Conservation (phyloP, 805 yeast genomes). For the Starmera quercuum region DNA sequence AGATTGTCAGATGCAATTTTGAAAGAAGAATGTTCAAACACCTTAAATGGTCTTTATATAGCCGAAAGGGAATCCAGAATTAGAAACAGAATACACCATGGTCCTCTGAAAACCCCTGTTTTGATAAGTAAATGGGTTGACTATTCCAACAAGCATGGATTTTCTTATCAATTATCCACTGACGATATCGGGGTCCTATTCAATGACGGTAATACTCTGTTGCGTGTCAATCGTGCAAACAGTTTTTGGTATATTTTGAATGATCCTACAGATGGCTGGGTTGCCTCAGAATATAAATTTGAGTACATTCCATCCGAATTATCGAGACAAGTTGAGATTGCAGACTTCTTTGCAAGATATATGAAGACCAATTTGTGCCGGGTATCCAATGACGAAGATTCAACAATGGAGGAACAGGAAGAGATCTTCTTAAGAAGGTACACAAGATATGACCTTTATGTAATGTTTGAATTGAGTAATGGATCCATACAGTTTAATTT, state of each 20-base stretch:
- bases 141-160: conserved; percentile 91
- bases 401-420: conserved; percentile 37
- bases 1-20: conserved; percentile 23
- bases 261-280: conserved; percentile 45
- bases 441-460: conserved; percentile 69
- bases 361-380: conserved; percentile 87
- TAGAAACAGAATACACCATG: conserved; percentile 1
- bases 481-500: conserved; percentile 93
- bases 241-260: conserved; percentile 58
- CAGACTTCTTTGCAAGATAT: conserved; percentile 82
- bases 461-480: conserved; percentile 89
- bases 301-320: conserved; percentile 38
- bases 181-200: conserved; percentile 88
- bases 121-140: conserved; percentile 96
- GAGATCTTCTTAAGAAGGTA: conserved; percentile 76
- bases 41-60: conserved; percentile 36
- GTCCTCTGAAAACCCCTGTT: conserved; percentile 40
- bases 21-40: conserved; percentile 37
- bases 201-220: conserved; percentile 75
- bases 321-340: conserved; percentile 72
- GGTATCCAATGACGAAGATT: conserved; percentile 56
- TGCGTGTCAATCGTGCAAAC: conserved; percentile 58
- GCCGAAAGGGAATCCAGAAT: conserved; percentile 35
- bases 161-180: conserved; percentile 85
- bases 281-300: conserved; percentile 38